Percentiles rank a stretch among this genome's conserved stretches.
phyloP scores from a whole-genome alignment of 768 basidiomycete genomes.

The Serendipita vermifera region DNA sequence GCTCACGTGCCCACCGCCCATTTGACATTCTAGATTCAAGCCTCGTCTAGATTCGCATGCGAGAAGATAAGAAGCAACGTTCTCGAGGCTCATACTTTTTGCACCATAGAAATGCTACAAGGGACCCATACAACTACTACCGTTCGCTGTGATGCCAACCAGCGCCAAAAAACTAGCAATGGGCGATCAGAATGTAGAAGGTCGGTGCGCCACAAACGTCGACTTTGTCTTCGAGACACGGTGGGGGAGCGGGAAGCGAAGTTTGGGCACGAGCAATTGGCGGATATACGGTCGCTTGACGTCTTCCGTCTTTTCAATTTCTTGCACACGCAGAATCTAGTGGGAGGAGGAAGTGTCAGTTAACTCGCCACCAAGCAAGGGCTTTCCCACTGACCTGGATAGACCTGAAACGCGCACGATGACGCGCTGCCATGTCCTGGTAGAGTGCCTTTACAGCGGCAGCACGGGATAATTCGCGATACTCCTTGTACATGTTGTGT shows the following conservation, averaged over 20 bases:
- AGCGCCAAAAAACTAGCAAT: not conserved
- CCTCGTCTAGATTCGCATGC: too few species aligned
- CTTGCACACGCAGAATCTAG: conserved; percentile 96
- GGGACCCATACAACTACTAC: too few species aligned
- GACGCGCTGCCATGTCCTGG: conserved; percentile 99
- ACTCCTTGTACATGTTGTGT: conserved; percentile 99
- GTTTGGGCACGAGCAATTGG: conserved; percentile 76
- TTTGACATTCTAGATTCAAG: too few species aligned
- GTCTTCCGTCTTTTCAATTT: conserved; percentile 85
- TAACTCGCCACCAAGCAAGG: conserved; percentile 1
- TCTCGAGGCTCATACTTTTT: too few species aligned
- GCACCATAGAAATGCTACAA: too few species aligned
- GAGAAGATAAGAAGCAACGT: too few species aligned
- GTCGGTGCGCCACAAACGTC: conserved; percentile 70
- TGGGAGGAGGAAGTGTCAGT: not conserved
- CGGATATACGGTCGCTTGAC: conserved; percentile 96
- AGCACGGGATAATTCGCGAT: conserved; percentile 87
- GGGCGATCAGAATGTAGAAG: conserved; percentile 46
- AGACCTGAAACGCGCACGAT: conserved; percentile 98
- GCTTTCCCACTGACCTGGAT: conserved; percentile 84
- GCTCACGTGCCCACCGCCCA: too few species aligned
- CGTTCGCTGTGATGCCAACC: not conserved
- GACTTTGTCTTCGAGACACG: conserved; percentile 66
- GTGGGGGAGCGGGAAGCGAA: conserved; percentile 96
- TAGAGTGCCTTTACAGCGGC: conserved; percentile 94